A percentile compares a stretch with the other conserved stretches of the same genome.
Conservation (phyloP, 495 filamentous ascomycete species). For the Aspergillus haitiensis region DNA sequence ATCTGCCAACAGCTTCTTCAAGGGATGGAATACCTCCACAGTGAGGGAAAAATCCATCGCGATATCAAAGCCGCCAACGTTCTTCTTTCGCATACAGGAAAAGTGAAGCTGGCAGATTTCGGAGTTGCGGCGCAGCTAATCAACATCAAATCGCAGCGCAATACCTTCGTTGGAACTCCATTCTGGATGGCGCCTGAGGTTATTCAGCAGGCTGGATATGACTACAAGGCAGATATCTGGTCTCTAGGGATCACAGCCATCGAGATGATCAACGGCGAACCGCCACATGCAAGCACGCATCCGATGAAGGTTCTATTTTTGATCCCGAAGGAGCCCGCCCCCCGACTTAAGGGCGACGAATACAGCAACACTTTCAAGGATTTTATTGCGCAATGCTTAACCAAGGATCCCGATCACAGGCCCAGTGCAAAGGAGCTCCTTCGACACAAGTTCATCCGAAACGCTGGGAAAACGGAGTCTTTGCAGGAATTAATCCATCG, state of each 20-base stretch:
- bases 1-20: slow-evolving; percentile 88
- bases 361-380: slow-evolving; percentile 93
- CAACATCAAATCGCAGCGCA: slow-evolving; percentile 96
- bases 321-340: slow-evolving; percentile 89
- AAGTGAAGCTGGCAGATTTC: slow-evolving; percentile 97
- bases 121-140: slow-evolving; percentile 95
- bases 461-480: slow-evolving; percentile 79
- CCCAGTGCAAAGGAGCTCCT: slow-evolving; percentile 88
- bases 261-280: slow-evolving; percentile 89
- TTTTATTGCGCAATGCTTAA: slow-evolving; percentile 84
- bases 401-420: slow-evolving; percentile 82
- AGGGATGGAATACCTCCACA: slow-evolving; percentile 90
- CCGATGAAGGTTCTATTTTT: slow-evolving; percentile 99
- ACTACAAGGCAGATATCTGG: slow-evolving; percentile 98
- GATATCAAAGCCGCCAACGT: slow-evolving; percentile 98
- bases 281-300: slow-evolving; percentile 85
- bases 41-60: slow-evolving; percentile 93
- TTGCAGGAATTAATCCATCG: slow-evolving; percentile 86
- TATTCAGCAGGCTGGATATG: slow-evolving; percentile 94
- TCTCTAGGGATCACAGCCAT: slow-evolving; percentile 95
- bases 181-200: slow-evolving; percentile 99
- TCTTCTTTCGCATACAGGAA: slow-evolving; percentile 79
- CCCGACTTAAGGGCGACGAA: slow-evolving; percentile 76
- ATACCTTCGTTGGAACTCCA: slow-evolving; percentile 97
- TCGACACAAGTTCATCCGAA: slow-evolving; percentile 82